These are phyloP conservation scores for Pseudozyma pruni DNA, from an alignment of 1,284 basidiomycete genomes.

Conservation along the genomic window DNA sequence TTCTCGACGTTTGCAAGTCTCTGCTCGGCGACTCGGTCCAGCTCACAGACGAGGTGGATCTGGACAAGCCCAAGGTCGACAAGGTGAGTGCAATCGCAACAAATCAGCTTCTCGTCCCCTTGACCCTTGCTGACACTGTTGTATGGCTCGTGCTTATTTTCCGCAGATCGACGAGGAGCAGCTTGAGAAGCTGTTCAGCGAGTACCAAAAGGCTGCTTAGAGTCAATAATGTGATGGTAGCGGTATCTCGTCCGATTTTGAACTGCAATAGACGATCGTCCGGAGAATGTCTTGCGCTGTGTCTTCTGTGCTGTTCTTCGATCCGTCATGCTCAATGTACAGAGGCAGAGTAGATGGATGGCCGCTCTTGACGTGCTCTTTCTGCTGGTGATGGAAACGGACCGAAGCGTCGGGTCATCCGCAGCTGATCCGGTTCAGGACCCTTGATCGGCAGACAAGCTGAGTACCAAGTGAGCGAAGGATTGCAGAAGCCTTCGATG, in stretches of 20 bases:
- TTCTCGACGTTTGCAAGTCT: slow-evolving; percentile 45
- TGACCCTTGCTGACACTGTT: background rate
- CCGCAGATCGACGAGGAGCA: slow-evolving; percentile 44
- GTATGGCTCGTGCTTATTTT: background rate
- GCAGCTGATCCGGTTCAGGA: slow-evolving; percentile 7
- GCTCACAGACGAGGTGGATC: slow-evolving; percentile 36
- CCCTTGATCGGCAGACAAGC: background rate
- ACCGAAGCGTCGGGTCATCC: too few species aligned
- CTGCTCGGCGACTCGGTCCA: slow-evolving; percentile 47
- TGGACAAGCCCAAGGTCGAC: slow-evolving; percentile 38
- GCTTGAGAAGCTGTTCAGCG: slow-evolving; percentile 44
- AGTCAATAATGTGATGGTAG: background rate
- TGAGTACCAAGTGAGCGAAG: too few species aligned
- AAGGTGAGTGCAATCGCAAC: slow-evolving; percentile 38
- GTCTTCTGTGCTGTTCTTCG: too few species aligned
- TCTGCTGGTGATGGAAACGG: too few species aligned
- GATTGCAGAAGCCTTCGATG: too few species aligned
- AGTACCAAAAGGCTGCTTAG: slow-evolving; percentile 42
- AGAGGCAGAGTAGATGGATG: too few species aligned
- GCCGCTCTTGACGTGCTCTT: too few species aligned
- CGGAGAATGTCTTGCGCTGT: too few species aligned
- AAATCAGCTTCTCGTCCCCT: too few species aligned
- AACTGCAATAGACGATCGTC: too few species aligned
- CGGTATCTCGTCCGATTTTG: too few species aligned
- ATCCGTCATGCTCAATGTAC: too few species aligned